A percentile compares a stretch with the other conserved stretches of the same genome.
phyloP scores from a whole-genome alignment of 2,329 filamentous ascomycete species.

The Saccharata proteae region DNA sequence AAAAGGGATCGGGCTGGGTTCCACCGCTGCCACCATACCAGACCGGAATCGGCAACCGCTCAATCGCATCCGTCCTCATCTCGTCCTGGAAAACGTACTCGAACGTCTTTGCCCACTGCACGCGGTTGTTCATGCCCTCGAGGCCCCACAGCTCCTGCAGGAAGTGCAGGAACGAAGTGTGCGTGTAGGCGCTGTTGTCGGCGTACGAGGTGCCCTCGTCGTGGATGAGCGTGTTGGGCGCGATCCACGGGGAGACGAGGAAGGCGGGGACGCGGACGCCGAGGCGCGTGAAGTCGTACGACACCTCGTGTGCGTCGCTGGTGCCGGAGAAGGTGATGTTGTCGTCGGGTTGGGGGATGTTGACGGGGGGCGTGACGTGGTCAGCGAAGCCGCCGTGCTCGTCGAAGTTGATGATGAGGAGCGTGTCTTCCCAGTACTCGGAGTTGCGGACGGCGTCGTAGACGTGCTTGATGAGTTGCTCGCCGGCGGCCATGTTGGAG shows the following conservation, averaged over 20 bases:
- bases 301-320: slow-evolving; percentile 19
- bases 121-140: slow-evolving; percentile 28
- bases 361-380: slow-evolving; percentile 26
- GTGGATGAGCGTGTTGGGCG: slow-evolving; percentile 6
- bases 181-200: slow-evolving; percentile 4
- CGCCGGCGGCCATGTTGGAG: slow-evolving; percentile 26
- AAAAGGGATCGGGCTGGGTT: slow-evolving; percentile 21
- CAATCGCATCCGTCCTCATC: slow-evolving; percentile 13
- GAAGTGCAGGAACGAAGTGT: slow-evolving; percentile 3
- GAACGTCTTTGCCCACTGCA: slow-evolving; percentile 32
- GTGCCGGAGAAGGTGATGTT: slow-evolving; percentile 18
- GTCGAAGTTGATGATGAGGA: slow-evolving; percentile 30
- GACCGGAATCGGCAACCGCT: slow-evolving; percentile 19
- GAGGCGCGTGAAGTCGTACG: slow-evolving; percentile 27
- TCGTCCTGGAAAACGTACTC: slow-evolving; percentile 24
- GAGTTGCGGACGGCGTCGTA: slow-evolving; percentile 30
- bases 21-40: slow-evolving; percentile 23
- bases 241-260: slow-evolving; percentile 21
- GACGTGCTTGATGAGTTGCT: slow-evolving; percentile 29
- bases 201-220: slow-evolving; percentile 2
- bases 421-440: slow-evolving; percentile 27
- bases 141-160: slow-evolving; percentile 29
- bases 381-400: slow-evolving; percentile 31
- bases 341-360: slow-evolving; percentile 24
- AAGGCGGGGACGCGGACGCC: slow-evolving; percentile 28